These are phyloP conservation scores for Tricholoma bakamatsutake DNA, from an alignment of 768 basidiomycete species.

Conservation along the genomic window DNA sequence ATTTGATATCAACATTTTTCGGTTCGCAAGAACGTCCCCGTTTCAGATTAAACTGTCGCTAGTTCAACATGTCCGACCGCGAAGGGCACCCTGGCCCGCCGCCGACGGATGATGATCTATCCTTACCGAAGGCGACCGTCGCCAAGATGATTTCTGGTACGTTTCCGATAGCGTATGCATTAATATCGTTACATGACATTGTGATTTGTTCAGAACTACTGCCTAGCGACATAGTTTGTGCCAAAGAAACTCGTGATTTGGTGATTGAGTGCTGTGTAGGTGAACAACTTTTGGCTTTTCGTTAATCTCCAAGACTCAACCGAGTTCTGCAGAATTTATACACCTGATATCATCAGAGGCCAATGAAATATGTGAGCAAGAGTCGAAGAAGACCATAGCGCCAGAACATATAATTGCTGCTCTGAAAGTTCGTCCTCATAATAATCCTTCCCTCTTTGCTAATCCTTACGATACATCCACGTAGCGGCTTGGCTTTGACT, in stretches of 20 bases:
- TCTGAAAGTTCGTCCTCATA: conserved; percentile 56
- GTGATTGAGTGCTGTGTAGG: conserved; percentile 99
- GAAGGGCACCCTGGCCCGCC: conserved; percentile 67
- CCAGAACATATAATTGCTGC: conserved; percentile 95
- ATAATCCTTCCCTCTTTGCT: background rate
- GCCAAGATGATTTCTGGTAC: conserved; percentile 93
- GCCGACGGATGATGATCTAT: conserved; percentile 85
- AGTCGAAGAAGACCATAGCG: conserved; percentile 97
- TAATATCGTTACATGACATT: conserved; percentile 1
- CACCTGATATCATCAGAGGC: conserved; percentile 96
- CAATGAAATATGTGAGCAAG: conserved; percentile 96
- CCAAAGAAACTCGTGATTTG: conserved; percentile 95
- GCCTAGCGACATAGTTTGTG: conserved; percentile 79
- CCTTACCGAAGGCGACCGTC: conserved; percentile 94
- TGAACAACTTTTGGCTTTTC: conserved; percentile 43
- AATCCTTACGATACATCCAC: conserved; percentile 5
- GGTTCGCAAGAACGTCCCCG: background rate
- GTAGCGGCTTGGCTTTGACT: conserved; percentile 89
- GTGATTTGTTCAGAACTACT: conserved; percentile 64
- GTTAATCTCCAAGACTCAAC: conserved; percentile 1
- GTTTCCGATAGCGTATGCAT: conserved; percentile 11
- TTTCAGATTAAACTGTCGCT: background rate
- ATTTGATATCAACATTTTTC: background rate
- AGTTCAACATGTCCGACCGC: conserved; percentile 75
- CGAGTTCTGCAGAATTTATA: conserved; percentile 76